Evolutionary conservation across 2,329 filamentous ascomycete genomes (phyloP), one percentile per base, ranked within the genome.

Genomic region (Ceratocystis variospora): DNA sequence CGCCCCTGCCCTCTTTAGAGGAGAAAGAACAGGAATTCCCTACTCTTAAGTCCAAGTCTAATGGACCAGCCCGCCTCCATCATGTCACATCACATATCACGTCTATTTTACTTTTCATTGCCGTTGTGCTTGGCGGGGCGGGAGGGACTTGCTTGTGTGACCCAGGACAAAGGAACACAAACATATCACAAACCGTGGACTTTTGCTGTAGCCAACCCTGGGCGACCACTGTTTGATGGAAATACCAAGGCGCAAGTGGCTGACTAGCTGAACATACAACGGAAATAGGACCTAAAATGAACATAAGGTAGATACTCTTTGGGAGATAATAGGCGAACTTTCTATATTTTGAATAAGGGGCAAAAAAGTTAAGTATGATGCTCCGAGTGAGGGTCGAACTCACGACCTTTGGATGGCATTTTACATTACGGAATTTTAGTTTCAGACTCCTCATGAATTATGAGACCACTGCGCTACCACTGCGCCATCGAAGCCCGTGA

Each of bases 361-460:
- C 19, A 22, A 59, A 59, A 59, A 63, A 55, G 64, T 65, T 37
- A 37, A 37, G 44, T 22, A 50, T 25, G 4, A 45, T 69, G 68
- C 66, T 66, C 68, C 66, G 66, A 66, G 66, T 69, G 68, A 68
- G 68, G 66, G 63, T 68, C 68, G 68, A 68, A 69, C 68, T 69
- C 68, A 66, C 66, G 66, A 68, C 64, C 68, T 69, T 67, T 66
- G 66, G 66, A 69, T 69, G 66, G 63, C 63, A 68, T 63, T 63
- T 62, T 68, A 53, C 62, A 61, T 61, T 19, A 6, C 41, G 62
- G 59, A 63, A 45, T 5, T 50, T 25, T n/a, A 41, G 15, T n/a
- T 61, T 50, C 61, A 67, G 63, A 62, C 65, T 67, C 65, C 65
- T 67, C 61, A 67, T 67, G 48, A 67, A 63, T 67, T 67, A 67